phyloP scores from a whole-genome alignment of 2,329 filamentous ascomycete genomes.

The Fusarium setosum region DNA sequence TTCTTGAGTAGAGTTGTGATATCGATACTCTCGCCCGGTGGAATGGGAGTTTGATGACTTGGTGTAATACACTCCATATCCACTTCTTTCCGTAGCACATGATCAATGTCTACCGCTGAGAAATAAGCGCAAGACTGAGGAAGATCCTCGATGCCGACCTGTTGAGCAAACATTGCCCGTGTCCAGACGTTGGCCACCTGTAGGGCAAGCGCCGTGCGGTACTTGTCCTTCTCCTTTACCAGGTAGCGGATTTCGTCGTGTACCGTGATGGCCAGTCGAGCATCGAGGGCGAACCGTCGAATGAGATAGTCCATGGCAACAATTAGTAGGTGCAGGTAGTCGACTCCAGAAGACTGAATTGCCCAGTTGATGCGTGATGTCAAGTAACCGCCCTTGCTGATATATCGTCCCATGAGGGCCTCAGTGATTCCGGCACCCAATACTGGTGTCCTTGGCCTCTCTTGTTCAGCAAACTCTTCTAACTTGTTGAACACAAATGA shows the following conservation, averaged over 20 bases:
- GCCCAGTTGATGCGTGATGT: conserved; percentile 99
- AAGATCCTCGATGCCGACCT: conserved; percentile 94
- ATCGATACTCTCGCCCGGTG: conserved; percentile 87
- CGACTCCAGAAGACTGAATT: conserved; percentile 96
- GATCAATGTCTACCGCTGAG: conserved; percentile 93
- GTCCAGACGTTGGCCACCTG: conserved; percentile 98
- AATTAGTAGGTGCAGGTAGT: conserved; percentile 95
- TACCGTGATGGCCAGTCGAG: conserved; percentile 90
- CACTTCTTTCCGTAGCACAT: conserved; percentile 96
- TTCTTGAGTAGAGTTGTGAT: conserved; percentile 82
- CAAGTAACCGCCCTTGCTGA: conserved; percentile 91
- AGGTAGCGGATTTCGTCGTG: conserved; percentile 98
- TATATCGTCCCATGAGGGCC: conserved; percentile 87
- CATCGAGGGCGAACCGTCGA: conserved; percentile 84
- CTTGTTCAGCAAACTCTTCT: conserved; percentile 97
- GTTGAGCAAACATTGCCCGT: conserved; percentile 95
- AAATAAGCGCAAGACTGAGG: conserved; percentile 97
- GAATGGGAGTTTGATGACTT: conserved; percentile 81
- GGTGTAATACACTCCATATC: conserved; percentile 98
- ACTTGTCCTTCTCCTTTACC: conserved; percentile 86
- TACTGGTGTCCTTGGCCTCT: conserved; percentile 88
- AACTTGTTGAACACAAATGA: conserved; percentile 98
- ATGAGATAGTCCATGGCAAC: conserved; percentile 94
- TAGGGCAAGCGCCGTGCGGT: conserved; percentile 89
- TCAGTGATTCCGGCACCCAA: conserved; percentile 96